Evolutionary conservation across 306 rosid genomes (phyloP).

Genomic region (Acacia crassicarpa): DNA sequence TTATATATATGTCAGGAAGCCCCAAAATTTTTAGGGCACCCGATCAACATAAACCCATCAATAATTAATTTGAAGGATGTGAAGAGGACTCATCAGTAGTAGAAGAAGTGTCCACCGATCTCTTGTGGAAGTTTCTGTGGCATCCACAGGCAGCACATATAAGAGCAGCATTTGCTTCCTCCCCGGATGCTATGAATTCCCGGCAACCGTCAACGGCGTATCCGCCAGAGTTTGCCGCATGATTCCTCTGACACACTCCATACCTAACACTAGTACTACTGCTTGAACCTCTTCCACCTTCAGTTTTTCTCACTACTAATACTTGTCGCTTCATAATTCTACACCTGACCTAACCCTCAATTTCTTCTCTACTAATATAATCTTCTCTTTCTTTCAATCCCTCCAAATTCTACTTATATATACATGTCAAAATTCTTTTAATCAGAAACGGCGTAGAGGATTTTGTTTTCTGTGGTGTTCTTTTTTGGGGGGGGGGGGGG

Average conservation of each 20-base stretch:
- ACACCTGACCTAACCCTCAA: background rate
- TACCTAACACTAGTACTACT: conserved; percentile 55
- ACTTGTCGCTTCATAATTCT: conserved; percentile 80
- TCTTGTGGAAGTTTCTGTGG: conserved; percentile 83
- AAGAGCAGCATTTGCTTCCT: conserved; percentile 60
- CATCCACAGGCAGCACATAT: conserved; percentile 94
- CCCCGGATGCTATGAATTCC: conserved; percentile 84
- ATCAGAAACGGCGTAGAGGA: background rate
- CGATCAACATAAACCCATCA: conserved; percentile 7
- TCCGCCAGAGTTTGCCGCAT: conserved; percentile 87
- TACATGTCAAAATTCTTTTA: background rate
- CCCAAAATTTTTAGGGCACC: background rate
- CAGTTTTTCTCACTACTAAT: conserved; percentile 62
- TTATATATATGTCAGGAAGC: conserved; percentile 3
- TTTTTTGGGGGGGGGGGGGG: background rate
- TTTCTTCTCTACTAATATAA: too few relatives aligned
- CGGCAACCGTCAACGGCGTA: conserved; percentile 92
- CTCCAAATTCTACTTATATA: conserved; percentile 11
- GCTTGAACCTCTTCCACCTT: conserved; percentile 33
- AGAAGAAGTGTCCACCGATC: conserved; percentile 46
- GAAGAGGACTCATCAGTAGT: conserved; percentile 56
- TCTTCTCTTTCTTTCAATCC: background rate
- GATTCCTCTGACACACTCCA: conserved; percentile 93
- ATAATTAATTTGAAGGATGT: conserved; percentile 37
- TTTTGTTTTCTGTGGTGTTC: too few relatives aligned